Evolutionary conservation across 768 basidiomycete species (phyloP), one percentile per base, ranked within the genome.

Genomic region (Leccinum ochraceum): DNA sequence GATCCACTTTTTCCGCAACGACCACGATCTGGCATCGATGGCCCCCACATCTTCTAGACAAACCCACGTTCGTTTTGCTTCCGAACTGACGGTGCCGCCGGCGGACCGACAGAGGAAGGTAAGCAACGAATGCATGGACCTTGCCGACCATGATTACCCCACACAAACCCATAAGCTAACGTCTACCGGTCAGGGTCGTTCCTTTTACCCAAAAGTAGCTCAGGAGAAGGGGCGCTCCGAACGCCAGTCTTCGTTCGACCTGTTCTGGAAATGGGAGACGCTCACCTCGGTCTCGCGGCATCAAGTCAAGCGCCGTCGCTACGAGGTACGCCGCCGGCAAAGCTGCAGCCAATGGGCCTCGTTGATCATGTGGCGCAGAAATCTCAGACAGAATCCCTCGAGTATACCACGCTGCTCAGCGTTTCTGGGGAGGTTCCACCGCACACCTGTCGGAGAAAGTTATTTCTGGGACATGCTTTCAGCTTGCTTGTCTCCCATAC

Each of bases 161-260:
- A 36, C 26, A 11, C 16, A 17, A 11, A 26, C 48, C 42, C 39
- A 28, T n/a, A 51, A 51, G 26, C 32, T 54, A 14, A 42, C 54
- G 4, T 24, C 2, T 22, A 2, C 11, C 14, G 53, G 22, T 8
- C 59, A 73, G 74, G 57, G 60, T 54, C 71, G 66, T 58, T 54
- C 75, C 13, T 66, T 70, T 22, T 80, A 79, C 58, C 80, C 80
- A 30, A 75, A 68, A 57, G 76, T 80, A 56, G 79, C 79, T 16
- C 78, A 79, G 60, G 66, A 67, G 36, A 79, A 75, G 60, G 77
- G 74, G 53, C 60, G 46, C 46, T 69, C 71, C 9, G 71, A 75
- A 62, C 69, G 77, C 53, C 67, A 57, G 57, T 61, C 59, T 22
- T 77, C 70, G n/a, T 68, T 68, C 26, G 80, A 80, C 62, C 66